Evolutionary conservation across 208 protist species (phyloP), one percentile per base, ranked within the genome.

Genomic region (Leishmania major): DNA sequence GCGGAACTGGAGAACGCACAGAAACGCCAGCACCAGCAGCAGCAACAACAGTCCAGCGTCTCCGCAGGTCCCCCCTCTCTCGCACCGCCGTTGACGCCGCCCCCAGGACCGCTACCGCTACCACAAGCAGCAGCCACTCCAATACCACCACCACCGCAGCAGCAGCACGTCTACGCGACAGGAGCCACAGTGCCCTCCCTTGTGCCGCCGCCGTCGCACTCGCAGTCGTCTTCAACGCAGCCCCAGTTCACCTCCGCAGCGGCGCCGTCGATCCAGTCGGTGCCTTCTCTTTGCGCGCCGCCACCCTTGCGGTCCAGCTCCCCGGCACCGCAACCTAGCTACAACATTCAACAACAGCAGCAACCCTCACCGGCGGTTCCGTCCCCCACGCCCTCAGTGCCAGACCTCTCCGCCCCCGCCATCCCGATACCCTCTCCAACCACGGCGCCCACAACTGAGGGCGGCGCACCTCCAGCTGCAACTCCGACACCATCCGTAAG

Each of bases 1-100:
- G 75, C 82, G 28, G 75, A 87, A 62, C 81, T 87, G 31, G 73
- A 89, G 47, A 82, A 82, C 45, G 22, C 69, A 59, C 78, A 89
- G 80, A 64, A 77, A n/a, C 62, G 47, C 66, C 77, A 84, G 73
- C 78, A 69, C 15, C 70, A 79, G 78, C 82, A 51, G 59, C 71
- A 84, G 78, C 57, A 76, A 75, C 37, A 74, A 37, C 51, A 6
- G n/a, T 59, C 53, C 31, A 57, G 47, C 31, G 31, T 5, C 35
- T 40, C 69, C 31, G 45, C 8, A 43, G 17, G 28, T 31, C 28
- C 47, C 60, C 71, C 51, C 4, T 45, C 74, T 31, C 31, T 76
- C 72, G 60, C 37, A 77, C 53, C 78, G 45, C 43, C 77, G 47
- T 55, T 40, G 66, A 67, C 77, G 6, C 80, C 51, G 31, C 28